Conservation (phyloP, 1,284 basidiomycete species). For the Dichomitus squalens region DNA sequence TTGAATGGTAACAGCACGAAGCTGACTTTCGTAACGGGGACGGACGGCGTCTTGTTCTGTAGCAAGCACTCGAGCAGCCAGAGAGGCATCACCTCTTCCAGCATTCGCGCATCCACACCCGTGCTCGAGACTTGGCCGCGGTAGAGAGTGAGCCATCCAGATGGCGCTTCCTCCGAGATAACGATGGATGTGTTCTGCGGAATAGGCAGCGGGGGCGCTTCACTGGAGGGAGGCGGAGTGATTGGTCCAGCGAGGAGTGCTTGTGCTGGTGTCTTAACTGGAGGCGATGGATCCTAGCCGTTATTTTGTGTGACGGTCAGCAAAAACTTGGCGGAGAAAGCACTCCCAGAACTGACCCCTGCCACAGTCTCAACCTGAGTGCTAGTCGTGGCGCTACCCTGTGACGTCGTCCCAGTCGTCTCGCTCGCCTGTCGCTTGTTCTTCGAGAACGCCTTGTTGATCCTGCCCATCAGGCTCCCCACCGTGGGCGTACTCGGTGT, state of each 20-base stretch:
- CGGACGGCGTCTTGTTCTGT: slow-evolving; percentile 57
- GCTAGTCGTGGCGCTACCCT: slow-evolving; percentile 16
- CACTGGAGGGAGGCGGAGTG: slow-evolving; percentile 68
- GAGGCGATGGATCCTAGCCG: slow-evolving; percentile 17
- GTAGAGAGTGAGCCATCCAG: slow-evolving; percentile 81
- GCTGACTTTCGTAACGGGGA: slow-evolving; percentile 72
- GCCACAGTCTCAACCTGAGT: slow-evolving; percentile 28
- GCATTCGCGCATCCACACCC: slow-evolving; percentile 60
- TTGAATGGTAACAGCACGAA: slow-evolving; percentile 87
- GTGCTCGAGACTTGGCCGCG: slow-evolving; percentile 70
- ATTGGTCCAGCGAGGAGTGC: slow-evolving; percentile 69
- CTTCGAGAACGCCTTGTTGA: slow-evolving; percentile 75
- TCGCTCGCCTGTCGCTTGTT: slow-evolving; percentile 49
- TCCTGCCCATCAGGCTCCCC: slow-evolving; percentile 73
- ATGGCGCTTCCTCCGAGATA: slow-evolving; percentile 83
- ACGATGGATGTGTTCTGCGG: slow-evolving; percentile 70
- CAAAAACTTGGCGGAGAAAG: not conserved
- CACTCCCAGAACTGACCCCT: slow-evolving; percentile 34
- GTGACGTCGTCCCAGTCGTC: slow-evolving; percentile 33
- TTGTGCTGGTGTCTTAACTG: slow-evolving; percentile 56
- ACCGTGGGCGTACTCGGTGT: slow-evolving; percentile 58
- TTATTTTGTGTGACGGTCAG: not conserved
- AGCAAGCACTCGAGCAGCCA: slow-evolving; percentile 93
- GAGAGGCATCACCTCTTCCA: slow-evolving; percentile 82
- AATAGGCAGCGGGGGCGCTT: slow-evolving; percentile 72